Evolutionary conservation across 2,329 filamentous ascomycete species (phyloP).

Genomic region (Acrocalymma vagum): DNA sequence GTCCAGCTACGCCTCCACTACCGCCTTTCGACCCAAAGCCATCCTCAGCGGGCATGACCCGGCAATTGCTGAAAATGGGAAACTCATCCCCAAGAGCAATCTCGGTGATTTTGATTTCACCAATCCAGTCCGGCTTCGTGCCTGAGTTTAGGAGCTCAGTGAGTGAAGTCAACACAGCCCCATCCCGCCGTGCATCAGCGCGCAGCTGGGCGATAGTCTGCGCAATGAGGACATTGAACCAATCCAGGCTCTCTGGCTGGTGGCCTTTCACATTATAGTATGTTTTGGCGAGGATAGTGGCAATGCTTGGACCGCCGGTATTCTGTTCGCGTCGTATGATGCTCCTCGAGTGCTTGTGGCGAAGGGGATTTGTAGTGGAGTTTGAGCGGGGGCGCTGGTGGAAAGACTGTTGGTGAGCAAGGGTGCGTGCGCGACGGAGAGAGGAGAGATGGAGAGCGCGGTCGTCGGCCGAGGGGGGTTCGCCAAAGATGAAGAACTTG

Average conservation of each 20-base stretch:
- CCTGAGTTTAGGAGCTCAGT: slow-evolving; percentile 88
- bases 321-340: slow-evolving; percentile 55
- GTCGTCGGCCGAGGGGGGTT: slow-evolving; percentile 83
- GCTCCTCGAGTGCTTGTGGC: slow-evolving; percentile 47
- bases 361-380: slow-evolving; percentile 38
- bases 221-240: slow-evolving; percentile 97
- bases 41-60: slow-evolving; percentile 90
- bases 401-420: slow-evolving; percentile 66
- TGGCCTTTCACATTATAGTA: slow-evolving; percentile 97
- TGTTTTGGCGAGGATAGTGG: slow-evolving; percentile 92
- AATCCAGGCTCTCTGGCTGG: slow-evolving; percentile 95
- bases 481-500: slow-evolving; percentile 99
- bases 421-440: slow-evolving; percentile 75
- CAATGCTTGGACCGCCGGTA: slow-evolving; percentile 79
- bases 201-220: slow-evolving; percentile 97
- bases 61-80: slow-evolving; percentile 97
- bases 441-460: slow-evolving; percentile 79
- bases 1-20: slow-evolving; percentile 55
- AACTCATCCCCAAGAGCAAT: slow-evolving; percentile 96
- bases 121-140: slow-evolving; percentile 87
- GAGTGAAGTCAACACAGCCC: slow-evolving; percentile 85
- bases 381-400: slow-evolving; percentile 43
- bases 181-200: slow-evolving; percentile 89
- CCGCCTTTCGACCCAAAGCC: slow-evolving; percentile 59
- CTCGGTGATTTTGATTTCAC: slow-evolving; percentile 93